These are phyloP conservation scores for Ascochyta koolunga DNA, from an alignment of 2,329 filamentous ascomycete species.

Conservation along the genomic window DNA sequence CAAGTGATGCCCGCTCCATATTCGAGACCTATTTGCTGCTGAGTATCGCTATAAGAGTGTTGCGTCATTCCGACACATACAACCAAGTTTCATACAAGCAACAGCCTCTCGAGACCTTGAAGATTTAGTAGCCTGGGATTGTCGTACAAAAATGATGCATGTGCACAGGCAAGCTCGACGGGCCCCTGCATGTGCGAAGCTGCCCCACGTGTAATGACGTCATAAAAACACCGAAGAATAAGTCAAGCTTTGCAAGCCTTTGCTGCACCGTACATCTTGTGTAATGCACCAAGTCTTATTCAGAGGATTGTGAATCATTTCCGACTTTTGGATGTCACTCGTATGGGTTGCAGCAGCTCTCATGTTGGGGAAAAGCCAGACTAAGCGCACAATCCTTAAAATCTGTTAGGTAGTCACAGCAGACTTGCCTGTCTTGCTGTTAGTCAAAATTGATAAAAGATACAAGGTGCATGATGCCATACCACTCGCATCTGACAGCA, in stretches of 20 bases:
- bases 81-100: background rate
- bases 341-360: too few species aligned
- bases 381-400: too few species aligned
- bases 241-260: background rate
- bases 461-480: too few species aligned
- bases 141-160: conserved; percentile 3
- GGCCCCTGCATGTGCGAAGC: conserved; percentile 23
- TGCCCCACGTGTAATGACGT: conserved; percentile 27
- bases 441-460: too few species aligned
- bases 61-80: background rate
- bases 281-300: background rate
- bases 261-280: background rate
- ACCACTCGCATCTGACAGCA: too few species aligned
- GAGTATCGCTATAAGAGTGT: background rate
- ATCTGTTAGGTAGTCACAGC: too few species aligned
- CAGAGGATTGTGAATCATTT: too few species aligned
- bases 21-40: conserved; percentile 7
- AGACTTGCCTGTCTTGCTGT: too few species aligned
- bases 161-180: conserved; percentile 8
- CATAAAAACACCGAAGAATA: conserved; percentile 2
- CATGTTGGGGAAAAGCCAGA: too few species aligned
- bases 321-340: too few species aligned
- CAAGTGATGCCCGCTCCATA: background rate
- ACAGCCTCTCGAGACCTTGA: background rate
- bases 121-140: background rate